phyloP scores from a whole-genome alignment of 1,139 yeast species.

The Pneumocystis canis region DNA sequence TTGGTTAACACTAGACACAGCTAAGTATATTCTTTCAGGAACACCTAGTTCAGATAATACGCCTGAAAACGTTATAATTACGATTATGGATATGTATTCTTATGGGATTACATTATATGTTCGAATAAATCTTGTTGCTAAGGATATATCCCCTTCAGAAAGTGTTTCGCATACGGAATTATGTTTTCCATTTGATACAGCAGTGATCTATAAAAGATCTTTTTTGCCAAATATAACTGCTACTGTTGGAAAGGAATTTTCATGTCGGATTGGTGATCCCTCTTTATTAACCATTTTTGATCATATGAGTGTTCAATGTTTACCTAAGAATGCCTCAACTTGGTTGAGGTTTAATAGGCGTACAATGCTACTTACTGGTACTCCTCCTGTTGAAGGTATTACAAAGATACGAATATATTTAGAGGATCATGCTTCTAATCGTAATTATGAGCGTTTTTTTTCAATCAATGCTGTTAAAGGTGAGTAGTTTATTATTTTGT shows the following conservation, averaged over 20 bases:
- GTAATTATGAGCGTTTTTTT: background rate
- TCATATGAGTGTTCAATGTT: background rate
- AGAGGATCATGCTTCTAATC: background rate
- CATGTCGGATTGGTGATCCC: background rate
- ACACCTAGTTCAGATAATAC: conserved; percentile 33
- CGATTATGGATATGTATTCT: conserved; percentile 14
- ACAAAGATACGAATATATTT: background rate
- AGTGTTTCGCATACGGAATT: background rate
- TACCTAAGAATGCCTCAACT: background rate
- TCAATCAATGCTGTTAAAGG: background rate
- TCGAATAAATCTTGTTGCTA: background rate
- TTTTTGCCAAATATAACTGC: background rate
- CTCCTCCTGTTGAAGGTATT: background rate
- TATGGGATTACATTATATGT: background rate
- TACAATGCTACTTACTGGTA: background rate
- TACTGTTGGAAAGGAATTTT: background rate
- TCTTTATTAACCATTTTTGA: background rate
- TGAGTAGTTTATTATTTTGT: background rate
- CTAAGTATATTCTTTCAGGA: conserved; percentile 51
- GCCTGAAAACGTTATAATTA: conserved; percentile 13
- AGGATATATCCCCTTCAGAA: background rate
- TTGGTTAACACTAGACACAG: conserved; percentile 64
- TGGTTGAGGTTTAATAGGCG: background rate
- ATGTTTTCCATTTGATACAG: background rate
- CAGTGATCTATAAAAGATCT: background rate